A percentile compares a stretch with the other conserved stretches of the same genome.
These are phyloP conservation scores for Phytopythium montanum DNA, from an alignment of 352 stramenopile species.

Conservation along the genomic window DNA sequence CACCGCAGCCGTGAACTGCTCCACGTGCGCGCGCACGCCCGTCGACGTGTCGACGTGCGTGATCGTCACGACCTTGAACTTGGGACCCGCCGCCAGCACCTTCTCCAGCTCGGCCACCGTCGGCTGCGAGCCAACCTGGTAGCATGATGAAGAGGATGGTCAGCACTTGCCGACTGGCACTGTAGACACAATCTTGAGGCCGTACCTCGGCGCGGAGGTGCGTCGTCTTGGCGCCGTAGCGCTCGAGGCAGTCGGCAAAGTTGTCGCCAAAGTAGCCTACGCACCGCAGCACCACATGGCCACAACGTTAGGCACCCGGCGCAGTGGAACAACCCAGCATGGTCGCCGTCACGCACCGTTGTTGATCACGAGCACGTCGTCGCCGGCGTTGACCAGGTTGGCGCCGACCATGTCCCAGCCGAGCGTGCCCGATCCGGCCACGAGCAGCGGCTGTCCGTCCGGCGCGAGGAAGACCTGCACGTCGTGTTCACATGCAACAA, in stretches of 20 bases:
- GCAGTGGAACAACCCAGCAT: not conserved
- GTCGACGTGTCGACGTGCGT: constrained; percentile 81
- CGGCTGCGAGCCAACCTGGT: constrained; percentile 50
- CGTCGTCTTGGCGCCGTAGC: constrained; percentile 63
- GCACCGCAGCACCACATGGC: not conserved
- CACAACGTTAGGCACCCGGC: not conserved
- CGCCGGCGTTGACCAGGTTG: constrained; percentile 60
- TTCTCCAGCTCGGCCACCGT: constrained; percentile 43
- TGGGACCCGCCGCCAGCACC: constrained; percentile 28
- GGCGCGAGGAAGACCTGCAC: constrained; percentile 62
- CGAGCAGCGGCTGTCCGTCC: constrained; percentile 66
- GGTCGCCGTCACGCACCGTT: constrained; percentile 26
- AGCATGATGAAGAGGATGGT: not conserved
- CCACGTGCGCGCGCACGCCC: constrained; percentile 55
- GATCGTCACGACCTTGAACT: constrained; percentile 71
- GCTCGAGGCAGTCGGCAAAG: constrained; percentile 59
- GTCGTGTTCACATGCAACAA: not conserved
- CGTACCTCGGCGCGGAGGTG: constrained; percentile 47
- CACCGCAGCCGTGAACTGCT: constrained; percentile 51
- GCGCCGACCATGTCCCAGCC: constrained; percentile 83
- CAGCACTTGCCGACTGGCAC: not conserved
- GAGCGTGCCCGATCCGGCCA: constrained; percentile 62
- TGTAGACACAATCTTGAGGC: too few species aligned
- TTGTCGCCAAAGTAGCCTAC: constrained; percentile 69
- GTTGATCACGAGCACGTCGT: constrained; percentile 70